A percentile compares a stretch with the other conserved stretches of the same genome.
Conservation (phyloP, 306 rosid genomes). For the Vigna mungo region DNA sequence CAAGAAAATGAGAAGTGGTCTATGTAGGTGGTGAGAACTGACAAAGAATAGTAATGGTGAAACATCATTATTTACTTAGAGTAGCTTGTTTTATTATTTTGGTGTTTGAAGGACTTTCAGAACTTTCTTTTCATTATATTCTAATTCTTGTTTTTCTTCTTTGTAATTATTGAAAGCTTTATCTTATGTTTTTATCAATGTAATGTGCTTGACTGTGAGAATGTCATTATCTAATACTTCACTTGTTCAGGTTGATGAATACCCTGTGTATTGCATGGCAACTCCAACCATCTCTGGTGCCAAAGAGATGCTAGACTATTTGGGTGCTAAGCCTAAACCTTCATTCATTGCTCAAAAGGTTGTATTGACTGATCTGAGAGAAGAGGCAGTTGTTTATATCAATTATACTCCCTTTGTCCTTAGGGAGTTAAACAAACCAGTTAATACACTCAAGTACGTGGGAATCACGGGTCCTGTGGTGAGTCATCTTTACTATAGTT, state of each 20-base stretch:
- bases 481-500: conserved; percentile 40
- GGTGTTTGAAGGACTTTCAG: conserved; percentile 4
- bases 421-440: conserved; percentile 83
- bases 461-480: conserved; percentile 91
- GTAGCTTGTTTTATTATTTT: conserved; percentile 3
- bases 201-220: neutral
- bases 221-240: conserved; percentile 32
- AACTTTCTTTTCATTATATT: conserved; percentile 9
- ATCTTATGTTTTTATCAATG: conserved; percentile 24
- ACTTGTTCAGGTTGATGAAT: conserved; percentile 72
- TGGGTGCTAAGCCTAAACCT: conserved; percentile 64
- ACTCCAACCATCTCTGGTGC: conserved; percentile 86
- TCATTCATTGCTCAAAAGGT: conserved; percentile 59
- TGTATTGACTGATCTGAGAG: conserved; percentile 76
- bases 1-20: neutral
- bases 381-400: conserved; percentile 82
- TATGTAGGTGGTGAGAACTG: neutral
- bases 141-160: conserved; percentile 24
- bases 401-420: conserved; percentile 78
- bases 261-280: conserved; percentile 88
- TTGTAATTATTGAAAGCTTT: neutral
- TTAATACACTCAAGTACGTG: conserved; percentile 82
- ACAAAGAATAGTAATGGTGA: conserved; percentile 18
- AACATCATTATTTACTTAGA: conserved; percentile 14
- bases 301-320: conserved; percentile 74